phyloP scores from a whole-genome alignment of 345 rosid genomes.

The Gossypium thurberi region DNA sequence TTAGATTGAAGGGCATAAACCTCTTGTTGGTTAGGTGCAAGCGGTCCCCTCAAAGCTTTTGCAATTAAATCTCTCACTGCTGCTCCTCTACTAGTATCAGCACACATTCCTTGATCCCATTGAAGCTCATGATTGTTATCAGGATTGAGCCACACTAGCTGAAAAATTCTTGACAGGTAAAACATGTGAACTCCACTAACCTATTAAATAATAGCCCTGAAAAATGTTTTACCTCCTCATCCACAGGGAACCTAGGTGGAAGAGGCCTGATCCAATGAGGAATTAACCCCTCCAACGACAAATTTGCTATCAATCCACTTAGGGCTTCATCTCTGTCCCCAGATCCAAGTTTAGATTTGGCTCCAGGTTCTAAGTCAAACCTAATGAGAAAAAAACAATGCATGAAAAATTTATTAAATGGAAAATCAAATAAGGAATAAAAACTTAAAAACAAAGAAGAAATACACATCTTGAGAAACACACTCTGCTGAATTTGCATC shows the following conservation, averaged over 20 bases:
- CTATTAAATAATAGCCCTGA: slow-evolving; percentile 9
- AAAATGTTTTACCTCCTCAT: slow-evolving; percentile 56
- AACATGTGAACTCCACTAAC: slow-evolving; percentile 7
- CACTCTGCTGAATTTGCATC: slow-evolving; percentile 77
- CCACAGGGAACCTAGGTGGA: slow-evolving; percentile 78
- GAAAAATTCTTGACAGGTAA: slow-evolving; percentile 21
- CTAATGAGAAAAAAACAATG: slow-evolving; percentile 29
- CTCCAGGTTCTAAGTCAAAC: slow-evolving; percentile 77
- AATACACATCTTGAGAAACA: slow-evolving; percentile 18
- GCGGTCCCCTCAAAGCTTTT: slow-evolving; percentile 77
- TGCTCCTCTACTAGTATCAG: slow-evolving; percentile 92
- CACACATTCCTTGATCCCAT: slow-evolving; percentile 99
- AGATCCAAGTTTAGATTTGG: slow-evolving; percentile 65
- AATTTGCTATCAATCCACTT: slow-evolving; percentile 42
- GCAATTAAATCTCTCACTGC: slow-evolving; percentile 78
- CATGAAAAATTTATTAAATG: slow-evolving; percentile 18
- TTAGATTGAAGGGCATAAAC: slow-evolving; percentile 29
- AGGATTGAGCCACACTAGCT: slow-evolving; percentile 91
- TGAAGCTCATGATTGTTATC: slow-evolving; percentile 94
- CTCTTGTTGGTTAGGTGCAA: slow-evolving; percentile 77
- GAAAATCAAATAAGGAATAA: slow-evolving; percentile 2
- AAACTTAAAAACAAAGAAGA: neutral
- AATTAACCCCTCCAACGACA: slow-evolving; percentile 46
- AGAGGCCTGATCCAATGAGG: slow-evolving; percentile 80
- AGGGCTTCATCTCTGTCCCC: slow-evolving; percentile 79